Evolutionary conservation across 2,329 filamentous ascomycete species (phyloP).

Genomic region (Claviceps monticola): DNA sequence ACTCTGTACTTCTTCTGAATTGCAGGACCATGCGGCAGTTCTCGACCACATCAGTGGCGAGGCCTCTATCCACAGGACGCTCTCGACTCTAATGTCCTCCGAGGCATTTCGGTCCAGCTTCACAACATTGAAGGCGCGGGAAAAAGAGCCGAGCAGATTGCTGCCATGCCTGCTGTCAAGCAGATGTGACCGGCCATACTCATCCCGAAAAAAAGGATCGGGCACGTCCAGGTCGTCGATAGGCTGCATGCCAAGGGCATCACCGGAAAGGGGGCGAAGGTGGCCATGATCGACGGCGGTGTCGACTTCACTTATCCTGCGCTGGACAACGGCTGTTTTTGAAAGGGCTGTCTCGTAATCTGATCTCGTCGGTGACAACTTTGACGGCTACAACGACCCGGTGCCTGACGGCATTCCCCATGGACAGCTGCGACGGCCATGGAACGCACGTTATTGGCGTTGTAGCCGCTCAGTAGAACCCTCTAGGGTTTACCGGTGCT

Average conservation of each 20-base stretch:
- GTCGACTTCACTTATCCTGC: slow-evolving; percentile 49
- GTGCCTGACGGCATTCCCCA: slow-evolving; percentile 25
- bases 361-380: slow-evolving; percentile 27
- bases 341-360: slow-evolving; percentile 28
- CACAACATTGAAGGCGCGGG: slow-evolving; percentile 30
- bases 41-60: slow-evolving; percentile 5
- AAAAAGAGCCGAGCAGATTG: slow-evolving; percentile 26
- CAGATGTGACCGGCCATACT: slow-evolving; percentile 33
- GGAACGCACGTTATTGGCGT: slow-evolving; percentile 32
- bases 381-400: slow-evolving; percentile 15
- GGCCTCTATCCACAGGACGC: slow-evolving; percentile 30
- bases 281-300: slow-evolving; percentile 40
- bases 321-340: slow-evolving; percentile 34
- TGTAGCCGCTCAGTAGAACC: slow-evolving; percentile 25
- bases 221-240: slow-evolving; percentile 31
- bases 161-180: slow-evolving; percentile 30
- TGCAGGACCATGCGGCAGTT: slow-evolving; percentile 2
- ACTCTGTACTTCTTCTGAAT: no score
- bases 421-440: slow-evolving; percentile 23
- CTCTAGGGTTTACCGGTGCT: slow-evolving; percentile 24
- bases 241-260: slow-evolving; percentile 34
- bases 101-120: slow-evolving; percentile 39
- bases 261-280: slow-evolving; percentile 36
- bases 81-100: slow-evolving; percentile 36
- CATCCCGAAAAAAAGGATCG: slow-evolving; percentile 27